A percentile compares a stretch with the other conserved stretches of the same genome.
Evolutionary conservation across 2,329 filamentous ascomycete genomes (phyloP).

Genomic region (Pseudopithomyces chartarum): DNA sequence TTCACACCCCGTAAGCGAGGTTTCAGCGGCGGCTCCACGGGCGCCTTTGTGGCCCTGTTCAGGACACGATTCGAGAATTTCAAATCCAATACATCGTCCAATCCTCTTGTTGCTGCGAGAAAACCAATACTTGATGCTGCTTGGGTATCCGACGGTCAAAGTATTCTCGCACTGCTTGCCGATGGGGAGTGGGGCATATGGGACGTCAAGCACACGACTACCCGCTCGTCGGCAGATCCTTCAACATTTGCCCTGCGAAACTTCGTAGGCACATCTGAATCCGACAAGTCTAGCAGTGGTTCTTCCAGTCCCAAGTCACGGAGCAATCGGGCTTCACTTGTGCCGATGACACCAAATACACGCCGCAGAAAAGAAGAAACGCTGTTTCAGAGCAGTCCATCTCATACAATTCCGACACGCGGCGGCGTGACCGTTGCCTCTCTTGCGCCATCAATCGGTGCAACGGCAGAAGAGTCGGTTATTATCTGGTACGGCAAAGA

Average conservation of each 20-base stretch:
- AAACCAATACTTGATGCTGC: constrained; percentile 56
- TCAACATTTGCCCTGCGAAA: constrained; percentile 33
- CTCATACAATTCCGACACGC: constrained; percentile 35
- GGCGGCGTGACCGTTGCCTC: constrained; percentile 52
- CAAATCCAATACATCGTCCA: constrained; percentile 28
- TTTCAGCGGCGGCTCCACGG: constrained; percentile 18
- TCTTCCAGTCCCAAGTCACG: constrained; percentile 38
- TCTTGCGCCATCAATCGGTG: constrained; percentile 33
- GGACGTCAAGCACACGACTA: constrained; percentile 48
- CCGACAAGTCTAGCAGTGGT: constrained; percentile 21
- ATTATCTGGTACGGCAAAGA: constrained; percentile 54
- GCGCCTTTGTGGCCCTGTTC: constrained; percentile 40
- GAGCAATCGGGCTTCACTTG: constrained; percentile 44
- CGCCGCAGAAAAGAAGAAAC: constrained; percentile 51
- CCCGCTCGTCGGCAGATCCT: constrained; percentile 34
- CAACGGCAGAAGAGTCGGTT: constrained; percentile 49
- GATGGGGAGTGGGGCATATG: constrained; percentile 61
- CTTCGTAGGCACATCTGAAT: constrained; percentile 38
- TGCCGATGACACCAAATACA: constrained; percentile 59
- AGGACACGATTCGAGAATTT: constrained; percentile 37
- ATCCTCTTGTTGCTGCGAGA: constrained; percentile 43
- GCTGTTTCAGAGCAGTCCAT: constrained; percentile 50
- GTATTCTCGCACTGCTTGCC: constrained; percentile 53
- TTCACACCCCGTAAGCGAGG: constrained; percentile 46
- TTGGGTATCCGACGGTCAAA: constrained; percentile 53